phyloP scores from a whole-genome alignment of 805 yeast genomes.

The Schizosaccharomyces osmophilus region DNA sequence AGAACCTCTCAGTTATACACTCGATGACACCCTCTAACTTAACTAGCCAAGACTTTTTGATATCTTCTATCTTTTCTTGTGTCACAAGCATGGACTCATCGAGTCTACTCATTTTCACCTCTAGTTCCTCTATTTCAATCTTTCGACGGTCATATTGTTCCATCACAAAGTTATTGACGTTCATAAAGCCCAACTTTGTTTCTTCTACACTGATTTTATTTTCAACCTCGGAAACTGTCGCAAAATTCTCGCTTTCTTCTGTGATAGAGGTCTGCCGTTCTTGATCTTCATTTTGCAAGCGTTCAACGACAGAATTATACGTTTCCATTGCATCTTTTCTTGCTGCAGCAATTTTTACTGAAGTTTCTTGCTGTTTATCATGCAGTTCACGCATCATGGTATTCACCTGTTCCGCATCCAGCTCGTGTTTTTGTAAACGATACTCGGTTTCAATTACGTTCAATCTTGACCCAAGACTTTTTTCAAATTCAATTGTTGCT shows the following conservation, averaged over 20 bases:
- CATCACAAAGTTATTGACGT: constrained; percentile 7
- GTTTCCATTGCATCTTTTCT: background rate
- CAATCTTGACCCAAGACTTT: background rate
- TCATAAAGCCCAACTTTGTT: constrained; percentile 3
- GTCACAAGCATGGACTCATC: constrained; percentile 4
- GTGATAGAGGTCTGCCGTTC: background rate
- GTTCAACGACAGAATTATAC: background rate
- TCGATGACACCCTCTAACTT: constrained; percentile 28
- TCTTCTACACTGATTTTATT: constrained; percentile 4
- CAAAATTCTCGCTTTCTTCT: background rate
- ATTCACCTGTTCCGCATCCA: background rate
- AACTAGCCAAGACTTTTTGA: constrained; percentile 34
- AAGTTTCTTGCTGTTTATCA: background rate
- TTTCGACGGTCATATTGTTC: constrained; percentile 18
- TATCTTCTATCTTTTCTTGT: background rate
- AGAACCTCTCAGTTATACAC: constrained; percentile 38
- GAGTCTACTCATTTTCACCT: constrained; percentile 13
- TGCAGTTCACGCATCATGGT: background rate
- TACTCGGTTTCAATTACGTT: background rate
- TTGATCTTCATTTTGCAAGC: background rate
- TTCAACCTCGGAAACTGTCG: constrained; percentile 17
- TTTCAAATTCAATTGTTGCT: background rate
- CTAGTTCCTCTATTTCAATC: constrained; percentile 17
- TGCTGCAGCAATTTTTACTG: background rate
- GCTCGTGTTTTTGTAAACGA: background rate